phyloP scores from a whole-genome alignment of 2,329 filamentous ascomycete genomes.

The Thelonectria olida region DNA sequence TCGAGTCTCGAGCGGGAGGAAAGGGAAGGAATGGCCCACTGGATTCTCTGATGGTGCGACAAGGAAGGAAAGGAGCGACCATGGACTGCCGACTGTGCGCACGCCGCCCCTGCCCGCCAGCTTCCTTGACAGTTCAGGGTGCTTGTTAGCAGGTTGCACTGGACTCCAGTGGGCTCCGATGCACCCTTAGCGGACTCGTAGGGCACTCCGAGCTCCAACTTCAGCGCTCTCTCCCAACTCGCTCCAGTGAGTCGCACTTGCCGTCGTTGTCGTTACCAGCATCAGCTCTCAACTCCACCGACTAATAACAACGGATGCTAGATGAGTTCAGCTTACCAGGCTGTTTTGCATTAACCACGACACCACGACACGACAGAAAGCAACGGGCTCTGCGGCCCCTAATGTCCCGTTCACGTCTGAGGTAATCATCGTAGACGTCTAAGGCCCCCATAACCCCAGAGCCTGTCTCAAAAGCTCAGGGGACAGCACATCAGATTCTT shows the following conservation, averaged over 20 bases:
- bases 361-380: too few relatives aligned
- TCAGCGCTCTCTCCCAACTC: constrained; percentile 8
- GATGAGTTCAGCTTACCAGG: too few relatives aligned
- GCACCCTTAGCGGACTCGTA: not conserved
- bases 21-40: constrained; percentile 16
- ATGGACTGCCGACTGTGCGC: not conserved
- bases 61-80: constrained; percentile 30
- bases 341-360: too few relatives aligned
- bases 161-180: constrained; percentile 11
- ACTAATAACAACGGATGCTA: not conserved
- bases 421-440: not conserved
- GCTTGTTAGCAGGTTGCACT: constrained; percentile 4
- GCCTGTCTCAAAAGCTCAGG: constrained; percentile 1
- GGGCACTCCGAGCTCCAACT: constrained; percentile 1
- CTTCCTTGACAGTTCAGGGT: not conserved
- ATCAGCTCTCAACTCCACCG: not conserved
- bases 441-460: constrained; percentile 12
- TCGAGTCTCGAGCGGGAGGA: not conserved
- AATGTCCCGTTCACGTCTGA: not conserved
- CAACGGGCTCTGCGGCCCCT: too few relatives aligned
- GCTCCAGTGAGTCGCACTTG: not conserved
- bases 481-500: constrained; percentile 12
- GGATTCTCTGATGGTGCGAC: constrained; percentile 33
- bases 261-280: not conserved
- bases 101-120: not conserved